These are phyloP conservation scores for Penicillium freii DNA, from an alignment of 2,329 filamentous ascomycete genomes.

Conservation along the genomic window DNA sequence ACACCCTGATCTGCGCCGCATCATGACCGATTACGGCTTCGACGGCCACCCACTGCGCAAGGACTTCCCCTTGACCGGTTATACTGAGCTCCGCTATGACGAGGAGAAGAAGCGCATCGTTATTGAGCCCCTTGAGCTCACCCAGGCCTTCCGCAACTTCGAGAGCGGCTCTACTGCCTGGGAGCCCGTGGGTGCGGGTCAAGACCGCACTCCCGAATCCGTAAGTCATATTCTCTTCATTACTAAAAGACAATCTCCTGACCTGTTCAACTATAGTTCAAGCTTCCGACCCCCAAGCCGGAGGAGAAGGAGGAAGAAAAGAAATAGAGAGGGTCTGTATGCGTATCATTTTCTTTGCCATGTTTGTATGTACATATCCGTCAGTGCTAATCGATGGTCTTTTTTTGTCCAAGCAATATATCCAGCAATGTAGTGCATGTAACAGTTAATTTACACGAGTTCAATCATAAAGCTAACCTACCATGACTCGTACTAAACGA, in stretches of 20 bases:
- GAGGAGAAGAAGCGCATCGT: slow-evolving; percentile 99
- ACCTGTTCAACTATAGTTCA: slow-evolving; percentile 60
- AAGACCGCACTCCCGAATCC: slow-evolving; percentile 73
- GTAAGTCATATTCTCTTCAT: slow-evolving; percentile 43
- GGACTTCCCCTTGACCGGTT: slow-evolving; percentile 96
- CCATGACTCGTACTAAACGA: accelerated
- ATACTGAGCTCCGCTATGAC: slow-evolving; percentile 96
- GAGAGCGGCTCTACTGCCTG: slow-evolving; percentile 77
- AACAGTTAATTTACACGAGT: not conserved
- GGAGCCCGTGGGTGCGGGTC: slow-evolving; percentile 69
- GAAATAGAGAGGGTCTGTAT: slow-evolving; percentile 63
- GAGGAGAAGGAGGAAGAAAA: slow-evolving; percentile 89
- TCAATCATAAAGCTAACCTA: not conserved
- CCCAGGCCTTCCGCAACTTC: slow-evolving; percentile 98
- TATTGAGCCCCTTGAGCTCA: slow-evolving; percentile 94
- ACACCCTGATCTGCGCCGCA: slow-evolving; percentile 91
- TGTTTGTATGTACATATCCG: slow-evolving; percentile 42
- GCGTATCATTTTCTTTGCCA: slow-evolving; percentile 36
- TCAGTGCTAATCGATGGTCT: slow-evolving; percentile 26
- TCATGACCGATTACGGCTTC: slow-evolving; percentile 99
- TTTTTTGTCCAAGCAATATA: slow-evolving; percentile 5
- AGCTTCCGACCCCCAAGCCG: slow-evolving; percentile 91
- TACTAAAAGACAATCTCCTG: slow-evolving; percentile 4
- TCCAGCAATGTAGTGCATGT: not conserved
- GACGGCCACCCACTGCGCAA: slow-evolving; percentile 96